Evolutionary conservation across 2,329 filamentous ascomycete genomes (phyloP), one percentile per base, ranked within the genome.

Genomic region (Apiospora koreana): DNA sequence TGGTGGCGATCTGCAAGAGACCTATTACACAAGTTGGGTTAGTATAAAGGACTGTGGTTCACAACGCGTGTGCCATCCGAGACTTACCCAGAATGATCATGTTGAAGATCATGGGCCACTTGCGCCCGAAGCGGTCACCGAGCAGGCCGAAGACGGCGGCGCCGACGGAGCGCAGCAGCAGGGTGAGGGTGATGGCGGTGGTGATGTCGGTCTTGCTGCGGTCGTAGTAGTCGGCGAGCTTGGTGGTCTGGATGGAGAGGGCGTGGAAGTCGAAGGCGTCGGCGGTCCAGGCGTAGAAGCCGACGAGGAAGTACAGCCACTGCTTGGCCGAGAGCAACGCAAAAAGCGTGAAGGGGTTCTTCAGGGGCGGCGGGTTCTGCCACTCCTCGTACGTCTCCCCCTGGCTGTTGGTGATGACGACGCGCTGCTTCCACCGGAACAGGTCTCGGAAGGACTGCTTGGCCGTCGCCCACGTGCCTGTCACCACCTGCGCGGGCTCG

Each of bases 181-280:
- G 84, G 0, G 93, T 94, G 43, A 95, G 83, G 31, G 90, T 94
- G 74, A 94, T 94, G 71, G 91, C 92, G 9, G 91, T 92, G 2
- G 90, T 89, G 75, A 95, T 91, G 69, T 72, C 71, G 1, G 71
- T 72, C 72, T 88, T 88, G 67, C 83, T 83, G 23, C 80, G 81
- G 71, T 76, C 76, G 69, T 86, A 88, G 77, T 86, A 85, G 50
- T 82, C 75, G 65, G 85, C 58, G 10, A 72, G 65, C 67, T 72
- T 70, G 48, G 50, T 48, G 3, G 92, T 93, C 79, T 94, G 93
- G 73, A 95, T 93, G 5, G 91, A 93, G 10, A 95, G 85, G 35
- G 93, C 92, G 80, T 94, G 92, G 78, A 95, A 95, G 80, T 94
- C 93, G 79, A 95, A 95, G 3, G 93, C 93, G 79, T 95, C 93